Evolutionary conservation across 352 stramenopile species (phyloP).

Genomic region (Ochromonadaceae sp.): DNA sequence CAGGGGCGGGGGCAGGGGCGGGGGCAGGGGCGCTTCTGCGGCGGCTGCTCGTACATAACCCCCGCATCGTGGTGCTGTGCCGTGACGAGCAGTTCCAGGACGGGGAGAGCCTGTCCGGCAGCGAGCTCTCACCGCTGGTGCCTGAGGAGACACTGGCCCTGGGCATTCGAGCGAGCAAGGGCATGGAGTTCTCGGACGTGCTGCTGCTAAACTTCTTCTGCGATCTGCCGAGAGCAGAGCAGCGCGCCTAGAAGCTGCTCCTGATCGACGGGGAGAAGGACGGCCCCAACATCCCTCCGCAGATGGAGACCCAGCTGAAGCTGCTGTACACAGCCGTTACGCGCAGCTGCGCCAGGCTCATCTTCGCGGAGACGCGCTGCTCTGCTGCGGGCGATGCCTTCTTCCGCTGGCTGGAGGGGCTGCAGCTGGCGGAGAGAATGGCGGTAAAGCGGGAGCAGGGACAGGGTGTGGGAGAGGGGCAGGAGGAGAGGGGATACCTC

Average conservation of each 20-base stretch:
- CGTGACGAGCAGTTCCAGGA: constrained; percentile 26
- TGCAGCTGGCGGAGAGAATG: constrained; percentile 4
- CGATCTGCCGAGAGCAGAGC: constrained; percentile 12
- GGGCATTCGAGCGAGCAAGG: constrained; percentile 36
- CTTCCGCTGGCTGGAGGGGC: constrained; percentile 32
- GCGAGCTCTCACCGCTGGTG: too few relatives aligned
- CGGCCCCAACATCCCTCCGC: constrained; percentile 29
- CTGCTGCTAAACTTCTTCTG: constrained; percentile 41
- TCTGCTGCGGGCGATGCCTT: constrained; percentile 33
- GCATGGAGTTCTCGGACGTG: constrained; percentile 39
- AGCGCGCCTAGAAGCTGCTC: constrained; percentile 34
- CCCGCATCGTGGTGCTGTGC: constrained; percentile 30
- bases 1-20: too few relatives aligned
- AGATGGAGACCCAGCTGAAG: constrained; percentile 39
- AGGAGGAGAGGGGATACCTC: not conserved
- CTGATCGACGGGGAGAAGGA: too few relatives aligned
- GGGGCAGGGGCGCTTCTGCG: too few relatives aligned
- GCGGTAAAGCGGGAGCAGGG: too few relatives aligned
- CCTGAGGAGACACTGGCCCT: constrained; percentile 20
- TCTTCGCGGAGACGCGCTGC: constrained; percentile 37
- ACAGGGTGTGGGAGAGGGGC: not conserved
- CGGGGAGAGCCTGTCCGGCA: constrained; percentile 25
- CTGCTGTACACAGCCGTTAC: constrained; percentile 40
- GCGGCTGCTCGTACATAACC: constrained; percentile 25
- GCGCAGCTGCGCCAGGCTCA: constrained; percentile 34